Percentiles rank a stretch among this genome's conserved stretches.
Evolutionary conservation across 176 grass and related monocot species (phyloP).

Genomic region (Aegilops bicornis): DNA sequence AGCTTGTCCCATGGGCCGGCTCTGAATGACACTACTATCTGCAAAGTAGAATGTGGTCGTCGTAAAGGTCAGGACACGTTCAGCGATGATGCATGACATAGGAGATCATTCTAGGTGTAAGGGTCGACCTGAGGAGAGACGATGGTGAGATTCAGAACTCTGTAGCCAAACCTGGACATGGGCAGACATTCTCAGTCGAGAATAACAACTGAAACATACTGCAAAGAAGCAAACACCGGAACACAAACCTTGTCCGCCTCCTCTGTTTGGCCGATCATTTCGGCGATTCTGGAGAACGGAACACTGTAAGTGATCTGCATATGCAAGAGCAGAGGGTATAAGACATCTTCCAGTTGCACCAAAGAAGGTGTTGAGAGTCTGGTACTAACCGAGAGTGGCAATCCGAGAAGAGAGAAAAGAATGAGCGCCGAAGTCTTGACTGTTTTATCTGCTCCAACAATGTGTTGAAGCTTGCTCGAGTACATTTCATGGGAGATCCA

Average conservation of each 20-base stretch:
- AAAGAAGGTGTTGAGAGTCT: neutral
- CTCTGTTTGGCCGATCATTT: slow-evolving; percentile 76
- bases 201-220: neutral
- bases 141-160: slow-evolving; percentile 93
- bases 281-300: slow-evolving; percentile 88
- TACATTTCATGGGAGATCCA: slow-evolving; percentile 59
- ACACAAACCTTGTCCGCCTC: slow-evolving; percentile 91
- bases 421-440: slow-evolving; percentile 61
- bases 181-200: slow-evolving; percentile 1
- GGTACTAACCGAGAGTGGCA: slow-evolving; percentile 84
- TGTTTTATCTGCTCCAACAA: slow-evolving; percentile 71
- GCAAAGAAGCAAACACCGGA: neutral
- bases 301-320: slow-evolving; percentile 89
- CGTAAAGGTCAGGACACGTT: neutral
- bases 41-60: slow-evolving; percentile 18
- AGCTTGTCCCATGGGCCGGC: slow-evolving; percentile 97
- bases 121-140: slow-evolving; percentile 76
- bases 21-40: slow-evolving; percentile 89
- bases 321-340: slow-evolving; percentile 3
- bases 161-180: slow-evolving; percentile 84
- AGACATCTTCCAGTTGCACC: neutral
- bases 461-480: slow-evolving; percentile 61
- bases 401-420: slow-evolving; percentile 86
- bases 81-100: neutral
- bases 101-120: neutral